Evolutionary conservation across 1,284 basidiomycete genomes (phyloP), one percentile per base, ranked within the genome.

Genomic region (Tilletiopsis washingtonensis): DNA sequence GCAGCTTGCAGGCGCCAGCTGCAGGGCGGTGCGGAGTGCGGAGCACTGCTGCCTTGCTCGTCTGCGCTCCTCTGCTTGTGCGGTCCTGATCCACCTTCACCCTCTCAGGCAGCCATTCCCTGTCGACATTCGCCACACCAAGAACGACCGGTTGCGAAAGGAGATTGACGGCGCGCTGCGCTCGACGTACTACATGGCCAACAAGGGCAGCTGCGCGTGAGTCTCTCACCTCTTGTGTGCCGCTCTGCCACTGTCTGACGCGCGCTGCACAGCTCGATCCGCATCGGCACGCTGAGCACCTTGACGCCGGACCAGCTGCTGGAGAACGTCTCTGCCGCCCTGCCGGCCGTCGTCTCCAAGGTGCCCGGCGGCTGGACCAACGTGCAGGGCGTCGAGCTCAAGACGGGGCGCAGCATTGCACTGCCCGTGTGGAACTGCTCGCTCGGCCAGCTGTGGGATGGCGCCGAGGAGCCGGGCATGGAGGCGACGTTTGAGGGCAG

Each of bases 131-230:
- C 83, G 80, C 12, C 56, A 63, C 36, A 82, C 84, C 42, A 91
- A 90, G 69, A 84, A 91, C 25, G 29, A 23, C n/a, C 34, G 24
- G 73, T 78, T 97, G 53, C 91, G 93, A 74, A 80, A 79, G 36
- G 89, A 96, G 69, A 80, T 98, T 4, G 90, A 93, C 69, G 81
- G 83, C 36, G 91, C 91, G 11, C 84, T 98, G 57, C 83, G 83
- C 5, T 88, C 88, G 14, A 93, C 93, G 0, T 94, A 91, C 74
- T 88, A 91, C 82, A 84, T 90, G 72, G 87, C 63, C 45, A 70
- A 70, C 53, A 64, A 66, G 42, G 67, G 65, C 21, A 56, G 53
- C 21, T 67, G 64, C 42, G 42, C 50, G 5, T 48, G 17, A 25
- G n/a, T 44, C 42, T n/a, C 17, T 34, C 42, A 44, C 9, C 29